Conservation (phyloP, 495 filamentous ascomycete species). For the Aspergillus taichungensis region DNA sequence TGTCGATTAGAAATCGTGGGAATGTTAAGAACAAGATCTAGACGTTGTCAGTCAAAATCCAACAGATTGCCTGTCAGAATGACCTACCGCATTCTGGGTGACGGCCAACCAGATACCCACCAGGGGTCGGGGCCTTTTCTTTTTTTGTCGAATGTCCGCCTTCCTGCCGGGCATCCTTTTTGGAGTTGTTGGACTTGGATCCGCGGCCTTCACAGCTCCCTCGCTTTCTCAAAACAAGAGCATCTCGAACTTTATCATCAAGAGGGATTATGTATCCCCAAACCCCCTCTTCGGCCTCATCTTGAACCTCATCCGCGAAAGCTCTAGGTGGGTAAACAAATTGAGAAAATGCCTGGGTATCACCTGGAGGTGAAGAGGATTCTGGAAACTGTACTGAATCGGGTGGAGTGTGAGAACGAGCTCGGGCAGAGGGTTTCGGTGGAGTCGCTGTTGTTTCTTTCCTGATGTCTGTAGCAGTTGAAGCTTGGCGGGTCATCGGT, state of each 20-base stretch:
- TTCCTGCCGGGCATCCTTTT: constrained; percentile 18
- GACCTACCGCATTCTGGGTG: constrained; percentile 88
- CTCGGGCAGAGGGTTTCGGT: constrained; percentile 52
- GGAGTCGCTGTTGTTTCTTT: constrained; percentile 70
- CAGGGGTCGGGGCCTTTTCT: constrained; percentile 44
- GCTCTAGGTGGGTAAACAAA: constrained; percentile 65
- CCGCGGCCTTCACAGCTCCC: constrained; percentile 51
- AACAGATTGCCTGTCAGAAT: neutral
- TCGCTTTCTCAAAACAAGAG: constrained; percentile 64
- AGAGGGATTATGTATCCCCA: constrained; percentile 93
- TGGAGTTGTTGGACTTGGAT: constrained; percentile 27
- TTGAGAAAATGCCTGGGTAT: constrained; percentile 68
- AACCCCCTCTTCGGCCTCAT: constrained; percentile 73
- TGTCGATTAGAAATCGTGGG: constrained; percentile 93
- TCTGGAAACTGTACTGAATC: constrained; percentile 54
- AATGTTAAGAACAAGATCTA: constrained; percentile 72
- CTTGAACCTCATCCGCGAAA: constrained; percentile 71
- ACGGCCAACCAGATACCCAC: constrained; percentile 86
- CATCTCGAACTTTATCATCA: constrained; percentile 56
- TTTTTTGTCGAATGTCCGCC: constrained; percentile 11
- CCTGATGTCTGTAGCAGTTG: constrained; percentile 51
- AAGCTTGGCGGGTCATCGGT: constrained; percentile 62
- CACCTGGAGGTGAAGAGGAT: constrained; percentile 56
- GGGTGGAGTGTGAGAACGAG: constrained; percentile 40
- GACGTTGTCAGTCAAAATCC: constrained; percentile 8